Base-by-base conservation (phyloP, 2,329 filamentous ascomycete species). In the Coniochaeta sp. region DNA sequence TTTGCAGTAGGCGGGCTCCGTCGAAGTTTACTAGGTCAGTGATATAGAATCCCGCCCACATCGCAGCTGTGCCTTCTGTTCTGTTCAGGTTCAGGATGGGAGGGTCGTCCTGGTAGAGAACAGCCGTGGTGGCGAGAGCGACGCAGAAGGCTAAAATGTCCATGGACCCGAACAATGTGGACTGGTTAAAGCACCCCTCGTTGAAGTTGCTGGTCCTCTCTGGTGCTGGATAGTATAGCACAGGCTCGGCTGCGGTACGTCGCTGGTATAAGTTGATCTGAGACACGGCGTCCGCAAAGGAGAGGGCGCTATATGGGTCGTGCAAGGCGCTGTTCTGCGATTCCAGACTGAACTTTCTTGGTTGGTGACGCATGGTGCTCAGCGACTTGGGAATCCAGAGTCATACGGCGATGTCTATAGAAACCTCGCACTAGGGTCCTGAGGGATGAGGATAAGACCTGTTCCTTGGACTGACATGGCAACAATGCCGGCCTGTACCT, bases 11-110 rank as follows among this genome's bases (percentile, higher is more conserved):
- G 24, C 30, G 40, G 9, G 50, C 44, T 24, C 58, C 58, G 50
- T 60, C 50, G 55, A 60, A 52, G 59, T 30, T 36, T 2, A 24
- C n/a, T 22, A 60, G 55, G 28, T 56, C 50, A 24, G 22, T 17
- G 36, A 38, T 38, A 38, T 12, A 6, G 36, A 38, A 12, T 14
- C 4, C 14, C 14, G 7, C 36, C 16, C 7, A 4, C 14, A 8
- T 12, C 9, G 16, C 4, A 9, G 36, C 6, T 17, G 36, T 12
- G 16, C 4, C 7, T 4, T 4, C 16, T 12, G 36, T 8, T 4
- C 10, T 17, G 36, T 16, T 38, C 36, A 16, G 16, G 7, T 38
- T 4, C 4, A 38, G 9, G 10, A 38, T 16, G 9, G 7, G 36
- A 38, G 7, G 36, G 36, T 38, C 36, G 16, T 38, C 4, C 36